Percentiles rank a stretch among this genome's conserved stretches.
Conservation (phyloP, 148 eudicot genomes). For the Talinum fruticosum region DNA sequence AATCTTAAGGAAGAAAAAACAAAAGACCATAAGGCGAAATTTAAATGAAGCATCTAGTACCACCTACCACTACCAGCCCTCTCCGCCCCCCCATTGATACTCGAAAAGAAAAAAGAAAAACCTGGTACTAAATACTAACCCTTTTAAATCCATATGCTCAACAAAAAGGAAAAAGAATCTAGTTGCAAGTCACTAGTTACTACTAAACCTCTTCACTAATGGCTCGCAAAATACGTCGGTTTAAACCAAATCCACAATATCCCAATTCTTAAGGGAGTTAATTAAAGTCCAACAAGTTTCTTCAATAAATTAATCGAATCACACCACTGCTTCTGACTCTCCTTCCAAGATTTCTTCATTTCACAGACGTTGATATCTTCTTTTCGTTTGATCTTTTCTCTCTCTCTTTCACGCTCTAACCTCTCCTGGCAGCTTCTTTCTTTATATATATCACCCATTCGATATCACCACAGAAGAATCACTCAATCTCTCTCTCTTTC, state of each 20-base stretch:
- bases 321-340: not conserved
- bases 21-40: no score
- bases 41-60: no score
- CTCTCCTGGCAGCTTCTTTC: not conserved
- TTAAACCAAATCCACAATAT: not conserved
- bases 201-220: not conserved
- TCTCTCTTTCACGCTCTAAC: not conserved
- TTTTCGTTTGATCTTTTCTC: not conserved
- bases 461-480: not conserved
- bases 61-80: no score
- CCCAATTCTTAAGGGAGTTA: not conserved
- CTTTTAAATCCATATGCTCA: no score
- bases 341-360: not conserved
- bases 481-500: not conserved
- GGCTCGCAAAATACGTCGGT: not conserved
- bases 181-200: not conserved
- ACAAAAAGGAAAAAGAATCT: not conserved
- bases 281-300: not conserved
- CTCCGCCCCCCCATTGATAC: no score
- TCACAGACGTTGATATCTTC: slow-evolving; percentile 6
- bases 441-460: not conserved
- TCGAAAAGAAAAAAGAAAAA: no score
- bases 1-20: no score
- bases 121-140: no score
- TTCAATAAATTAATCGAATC: not conserved